phyloP scores from a whole-genome alignment of 2,329 filamentous ascomycete genomes.

The Westerdykella ornata region DNA sequence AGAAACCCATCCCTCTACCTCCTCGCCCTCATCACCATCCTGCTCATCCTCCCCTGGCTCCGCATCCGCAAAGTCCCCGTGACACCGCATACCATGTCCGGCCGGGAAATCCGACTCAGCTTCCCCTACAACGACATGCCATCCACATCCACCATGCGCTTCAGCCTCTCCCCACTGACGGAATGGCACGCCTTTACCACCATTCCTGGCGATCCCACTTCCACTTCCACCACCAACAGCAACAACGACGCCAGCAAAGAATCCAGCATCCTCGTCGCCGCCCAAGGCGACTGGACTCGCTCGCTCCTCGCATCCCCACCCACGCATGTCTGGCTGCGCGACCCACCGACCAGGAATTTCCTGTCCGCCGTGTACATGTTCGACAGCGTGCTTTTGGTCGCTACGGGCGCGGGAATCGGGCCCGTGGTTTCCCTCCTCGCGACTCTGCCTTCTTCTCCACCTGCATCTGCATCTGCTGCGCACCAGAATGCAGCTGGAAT shows the following conservation, averaged over 20 bases:
- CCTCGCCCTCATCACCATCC: conserved; percentile 55
- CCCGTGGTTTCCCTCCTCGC: conserved; percentile 16
- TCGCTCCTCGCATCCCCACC: conserved; percentile 11
- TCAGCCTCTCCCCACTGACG: conserved; percentile 9
- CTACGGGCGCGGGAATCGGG: conserved; percentile 20
- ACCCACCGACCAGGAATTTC: conserved; percentile 16
- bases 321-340: conserved; percentile 12
- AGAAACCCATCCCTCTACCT: conserved; percentile 53
- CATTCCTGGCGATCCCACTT: conserved; percentile 6
- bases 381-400: conserved; percentile 15
- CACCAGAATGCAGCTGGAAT: background rate
- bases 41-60: conserved; percentile 67
- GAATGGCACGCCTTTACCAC: conserved; percentile 25
- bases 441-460: background rate
- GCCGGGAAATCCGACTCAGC: background rate
- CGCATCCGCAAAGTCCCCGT: conserved; percentile 55
- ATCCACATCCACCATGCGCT: background rate
- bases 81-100: background rate
- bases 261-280: conserved; percentile 11
- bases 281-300: conserved; percentile 19
- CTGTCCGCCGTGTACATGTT: conserved; percentile 15
- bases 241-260: no score
- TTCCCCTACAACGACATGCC: background rate
- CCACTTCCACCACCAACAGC: conserved; percentile 7
- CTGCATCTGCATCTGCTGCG: background rate